These are phyloP conservation scores for Taphrina communis DNA, from an alignment of 1,139 yeast genomes.

Conservation along the genomic window DNA sequence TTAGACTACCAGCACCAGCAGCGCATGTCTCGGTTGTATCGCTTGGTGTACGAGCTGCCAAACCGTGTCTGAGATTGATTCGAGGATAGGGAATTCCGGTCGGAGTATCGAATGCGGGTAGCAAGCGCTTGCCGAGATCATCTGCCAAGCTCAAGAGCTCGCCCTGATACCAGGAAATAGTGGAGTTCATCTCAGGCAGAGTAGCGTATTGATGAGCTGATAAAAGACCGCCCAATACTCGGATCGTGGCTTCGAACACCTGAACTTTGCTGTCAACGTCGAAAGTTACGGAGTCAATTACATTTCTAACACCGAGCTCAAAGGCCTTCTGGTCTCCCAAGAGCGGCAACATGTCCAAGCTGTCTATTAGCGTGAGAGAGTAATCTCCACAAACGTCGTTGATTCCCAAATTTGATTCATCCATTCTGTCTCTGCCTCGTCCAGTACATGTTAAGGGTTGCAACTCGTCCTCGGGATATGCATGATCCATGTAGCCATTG, in stretches of 20 bases:
- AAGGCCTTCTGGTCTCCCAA: slow-evolving; percentile 68
- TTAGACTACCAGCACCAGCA: slow-evolving; percentile 88
- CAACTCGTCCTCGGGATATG: slow-evolving; percentile 81
- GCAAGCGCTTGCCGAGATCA: slow-evolving; percentile 63
- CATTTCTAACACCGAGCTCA: slow-evolving; percentile 57
- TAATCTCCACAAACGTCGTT: slow-evolving; percentile 89
- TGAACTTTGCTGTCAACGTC: slow-evolving; percentile 77
- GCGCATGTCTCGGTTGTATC: slow-evolving; percentile 80
- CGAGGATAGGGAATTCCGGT: slow-evolving; percentile 48
- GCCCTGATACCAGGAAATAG: slow-evolving; percentile 64
- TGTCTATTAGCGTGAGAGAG: slow-evolving; percentile 76
- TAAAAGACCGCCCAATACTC: slow-evolving; percentile 90
- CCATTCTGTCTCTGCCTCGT: slow-evolving; percentile 65
- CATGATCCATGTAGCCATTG: slow-evolving; percentile 69
- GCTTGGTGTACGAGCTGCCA: slow-evolving; percentile 67
- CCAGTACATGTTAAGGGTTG: slow-evolving; percentile 74
- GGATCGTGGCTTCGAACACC: slow-evolving; percentile 88
- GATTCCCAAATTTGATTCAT: slow-evolving; percentile 63
- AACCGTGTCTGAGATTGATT: slow-evolving; percentile 57
- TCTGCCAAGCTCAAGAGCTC: slow-evolving; percentile 71
- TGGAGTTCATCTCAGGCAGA: slow-evolving; percentile 64
- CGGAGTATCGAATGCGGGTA: slow-evolving; percentile 48
- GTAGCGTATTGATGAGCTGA: slow-evolving; percentile 82
- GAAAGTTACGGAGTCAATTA: slow-evolving; percentile 64
- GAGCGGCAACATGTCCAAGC: slow-evolving; percentile 72